Evolutionary conservation across 768 basidiomycete genomes (phyloP).

Genomic region (Russula sp.): DNA sequence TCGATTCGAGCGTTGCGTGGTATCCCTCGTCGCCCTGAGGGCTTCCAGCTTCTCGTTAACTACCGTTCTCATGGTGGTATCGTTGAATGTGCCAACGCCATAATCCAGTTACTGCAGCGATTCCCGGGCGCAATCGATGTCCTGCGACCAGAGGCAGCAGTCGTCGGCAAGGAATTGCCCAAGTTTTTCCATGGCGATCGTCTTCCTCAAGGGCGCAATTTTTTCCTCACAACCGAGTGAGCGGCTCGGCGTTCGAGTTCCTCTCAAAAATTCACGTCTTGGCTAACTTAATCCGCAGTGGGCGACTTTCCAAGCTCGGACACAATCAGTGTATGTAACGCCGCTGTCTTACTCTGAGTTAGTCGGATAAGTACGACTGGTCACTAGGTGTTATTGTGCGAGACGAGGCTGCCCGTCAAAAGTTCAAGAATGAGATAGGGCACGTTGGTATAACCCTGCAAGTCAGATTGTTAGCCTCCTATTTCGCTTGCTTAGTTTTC

Average conservation of each 20-base stretch:
- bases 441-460: slow-evolving; percentile 55
- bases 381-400: slow-evolving; percentile 62
- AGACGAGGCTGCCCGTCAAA: slow-evolving; percentile 45
- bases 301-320: slow-evolving; percentile 50
- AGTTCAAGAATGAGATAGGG: slow-evolving; percentile 47
- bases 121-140: slow-evolving; percentile 58
- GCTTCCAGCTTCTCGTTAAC: slow-evolving; percentile 57
- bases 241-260: not conserved
- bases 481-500: not conserved
- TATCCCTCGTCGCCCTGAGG: slow-evolving; percentile 28
- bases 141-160: slow-evolving; percentile 49
- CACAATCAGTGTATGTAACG: slow-evolving; percentile 52
- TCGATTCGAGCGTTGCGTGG: slow-evolving; percentile 12
- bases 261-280: not conserved
- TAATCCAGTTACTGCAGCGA: slow-evolving; percentile 53
- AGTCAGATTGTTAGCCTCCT: slow-evolving; percentile 18
- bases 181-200: slow-evolving; percentile 51
- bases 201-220: not conserved
- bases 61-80: slow-evolving; percentile 72
- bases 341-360: not conserved
- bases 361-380: not conserved
- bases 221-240: slow-evolving; percentile 11
- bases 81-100: slow-evolving; percentile 60
- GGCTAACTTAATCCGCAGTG: slow-evolving; percentile 29
- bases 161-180: slow-evolving; percentile 49